A percentile compares a stretch with the other conserved stretches of the same genome.
Conservation (phyloP, 2,329 filamentous ascomycete species). For the Hypoxylon sp. region DNA sequence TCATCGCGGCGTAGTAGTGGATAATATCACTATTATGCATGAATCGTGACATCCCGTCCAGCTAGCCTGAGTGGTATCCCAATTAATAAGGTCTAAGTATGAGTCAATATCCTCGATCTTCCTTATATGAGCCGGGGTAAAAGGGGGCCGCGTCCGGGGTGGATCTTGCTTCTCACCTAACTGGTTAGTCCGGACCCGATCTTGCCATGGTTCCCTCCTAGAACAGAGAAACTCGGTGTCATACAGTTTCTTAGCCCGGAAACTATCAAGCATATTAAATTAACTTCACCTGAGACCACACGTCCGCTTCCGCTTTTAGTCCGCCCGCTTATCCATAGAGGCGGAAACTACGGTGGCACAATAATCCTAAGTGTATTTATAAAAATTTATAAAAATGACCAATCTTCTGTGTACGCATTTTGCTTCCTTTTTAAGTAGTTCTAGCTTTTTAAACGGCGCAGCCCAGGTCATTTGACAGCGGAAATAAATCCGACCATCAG, state of each 20-base stretch:
- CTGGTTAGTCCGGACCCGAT: background rate
- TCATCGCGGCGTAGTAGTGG: conserved; percentile 2
- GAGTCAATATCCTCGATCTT: background rate
- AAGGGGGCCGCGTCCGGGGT: background rate
- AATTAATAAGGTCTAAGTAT: background rate
- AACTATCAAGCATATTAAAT: no score
- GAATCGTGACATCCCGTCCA: background rate
- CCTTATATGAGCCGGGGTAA: background rate
- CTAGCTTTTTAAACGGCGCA: no score
- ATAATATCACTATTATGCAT: background rate
- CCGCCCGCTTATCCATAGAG: no score
- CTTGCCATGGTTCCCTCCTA: background rate
- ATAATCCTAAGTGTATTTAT: no score
- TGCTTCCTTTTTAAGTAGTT: no score
- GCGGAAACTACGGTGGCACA: no score
- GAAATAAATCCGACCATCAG: no score
- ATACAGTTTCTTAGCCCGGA: background rate
- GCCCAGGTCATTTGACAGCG: no score
- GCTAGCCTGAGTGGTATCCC: background rate
- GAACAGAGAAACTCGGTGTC: background rate
- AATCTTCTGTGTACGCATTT: no score
- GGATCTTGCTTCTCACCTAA: background rate
- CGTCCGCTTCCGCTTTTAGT: no score
- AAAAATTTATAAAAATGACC: no score
- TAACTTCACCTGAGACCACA: no score